Evolutionary conservation across 2,329 filamentous ascomycete genomes (phyloP), one percentile per base, ranked within the genome.

Genomic region (Didymellaceae sp.): DNA sequence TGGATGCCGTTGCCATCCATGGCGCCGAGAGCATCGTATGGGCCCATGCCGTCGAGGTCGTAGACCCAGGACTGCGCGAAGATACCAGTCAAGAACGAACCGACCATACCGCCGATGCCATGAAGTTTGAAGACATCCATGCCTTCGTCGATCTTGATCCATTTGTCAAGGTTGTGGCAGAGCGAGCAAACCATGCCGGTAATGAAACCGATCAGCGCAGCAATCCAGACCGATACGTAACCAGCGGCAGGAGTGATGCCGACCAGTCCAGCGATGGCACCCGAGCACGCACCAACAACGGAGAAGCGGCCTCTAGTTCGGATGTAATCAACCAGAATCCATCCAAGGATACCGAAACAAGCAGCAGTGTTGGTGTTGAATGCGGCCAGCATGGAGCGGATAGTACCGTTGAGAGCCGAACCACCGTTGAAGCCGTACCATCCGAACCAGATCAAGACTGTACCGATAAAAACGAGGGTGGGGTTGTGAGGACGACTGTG

Each of bases 391-490:
- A 82, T 80, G 18, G 79, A 77, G 38, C 82, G 79, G 28, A 84
- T 66, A 18, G 76, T 78, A 13, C 74, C 79, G 58, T 80, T 82
- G 11, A 54, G 8, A 3, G 45, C 78, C 4, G 78, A 81, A 11
- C 82, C 82, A 34, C 81, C 81, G 63, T 84, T 84, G 68, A 84
- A 84, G 1, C 81, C 82, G 54, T 82, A 80, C 81, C 81, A 84
- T 7, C 80, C 84, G 52, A 86, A 85, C 84, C 84, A 87, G 53
- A 87, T 86, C 31, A 87, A 74, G 1, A 85, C 75, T 1, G 84
- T 87, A 2, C 85, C 85, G 2, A 87, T 76, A 58, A 84, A 85
- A 58, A 87, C 83, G 1, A 87, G 77, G 0, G 83, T 80, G 0
- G 84, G 81, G 67, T 86, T 87, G 65, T 87, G 84, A 1, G 84